Conservation (phyloP, 2,329 filamentous ascomycete species). For the Thelonectria rubi region DNA sequence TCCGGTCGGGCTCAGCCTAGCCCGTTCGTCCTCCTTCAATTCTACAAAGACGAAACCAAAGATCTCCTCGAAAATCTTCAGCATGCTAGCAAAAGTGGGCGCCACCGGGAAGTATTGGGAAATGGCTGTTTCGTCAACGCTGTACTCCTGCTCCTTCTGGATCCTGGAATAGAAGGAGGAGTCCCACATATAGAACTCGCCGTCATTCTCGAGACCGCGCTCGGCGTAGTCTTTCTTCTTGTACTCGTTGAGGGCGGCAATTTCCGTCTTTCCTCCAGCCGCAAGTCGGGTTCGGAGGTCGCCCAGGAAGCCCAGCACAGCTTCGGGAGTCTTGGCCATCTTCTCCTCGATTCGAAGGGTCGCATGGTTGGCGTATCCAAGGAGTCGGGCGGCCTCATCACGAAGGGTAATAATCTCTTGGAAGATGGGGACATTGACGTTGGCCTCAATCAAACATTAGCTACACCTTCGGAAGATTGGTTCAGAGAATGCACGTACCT, state of each 20-base stretch:
- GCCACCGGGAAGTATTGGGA: constrained; percentile 85
- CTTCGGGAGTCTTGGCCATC: constrained; percentile 82
- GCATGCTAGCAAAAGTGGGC: constrained; percentile 78
- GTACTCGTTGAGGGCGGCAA: constrained; percentile 73
- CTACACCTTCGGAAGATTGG: neutral
- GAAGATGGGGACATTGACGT: constrained; percentile 77
- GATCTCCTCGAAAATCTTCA: constrained; percentile 83
- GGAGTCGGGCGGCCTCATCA: constrained; percentile 78
- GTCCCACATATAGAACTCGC: constrained; percentile 85
- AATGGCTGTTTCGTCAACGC: constrained; percentile 81
- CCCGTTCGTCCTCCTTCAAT: constrained; percentile 71
- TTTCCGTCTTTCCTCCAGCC: constrained; percentile 76
- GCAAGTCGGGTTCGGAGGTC: constrained; percentile 74
- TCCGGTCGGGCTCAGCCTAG: constrained; percentile 70
- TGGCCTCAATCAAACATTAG: constrained; percentile 56
- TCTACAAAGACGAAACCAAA: constrained; percentile 84
- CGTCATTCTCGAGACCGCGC: constrained; percentile 67
- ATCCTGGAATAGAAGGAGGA: constrained; percentile 81
- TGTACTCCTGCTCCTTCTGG: constrained; percentile 82
- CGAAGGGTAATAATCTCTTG: constrained; percentile 77
- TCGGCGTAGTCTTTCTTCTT: constrained; percentile 76
- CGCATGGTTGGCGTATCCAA: constrained; percentile 82
- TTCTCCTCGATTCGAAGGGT: constrained; percentile 81
- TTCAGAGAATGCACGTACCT: constrained; percentile 53
- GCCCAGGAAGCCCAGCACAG: constrained; percentile 76